phyloP scores from a whole-genome alignment of 257 asterid genomes.

The Ilex asprella region DNA sequence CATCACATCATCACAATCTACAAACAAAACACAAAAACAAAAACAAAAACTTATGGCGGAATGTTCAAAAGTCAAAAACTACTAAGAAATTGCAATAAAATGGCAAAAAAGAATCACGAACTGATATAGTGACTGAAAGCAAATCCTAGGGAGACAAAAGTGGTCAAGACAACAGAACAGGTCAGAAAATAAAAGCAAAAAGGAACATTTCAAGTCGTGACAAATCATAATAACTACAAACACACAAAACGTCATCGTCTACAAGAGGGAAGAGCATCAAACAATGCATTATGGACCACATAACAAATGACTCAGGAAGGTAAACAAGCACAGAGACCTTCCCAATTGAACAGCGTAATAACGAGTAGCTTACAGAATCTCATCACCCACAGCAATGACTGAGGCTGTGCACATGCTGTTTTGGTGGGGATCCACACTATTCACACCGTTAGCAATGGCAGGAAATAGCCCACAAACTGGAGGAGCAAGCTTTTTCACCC shows the following conservation, averaged over 20 bases:
- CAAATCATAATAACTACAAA: too few species aligned
- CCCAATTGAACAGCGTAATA: slow-evolving; percentile 2
- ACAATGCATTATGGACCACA: not conserved
- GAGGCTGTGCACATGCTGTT: slow-evolving; percentile 58
- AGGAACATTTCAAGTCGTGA: too few species aligned
- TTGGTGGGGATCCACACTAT: slow-evolving; percentile 27
- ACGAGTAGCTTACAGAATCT: slow-evolving; percentile 69
- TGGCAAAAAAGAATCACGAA: too few species aligned
- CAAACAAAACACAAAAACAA: slow-evolving; percentile 2
- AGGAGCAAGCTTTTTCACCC: slow-evolving; percentile 53
- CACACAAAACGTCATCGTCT: too few species aligned
- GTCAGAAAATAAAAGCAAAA: too few species aligned
- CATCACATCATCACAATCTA: not conserved
- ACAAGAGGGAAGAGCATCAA: slow-evolving; percentile 1
- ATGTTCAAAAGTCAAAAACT: too few species aligned
- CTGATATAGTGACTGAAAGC: too few species aligned
- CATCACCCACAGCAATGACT: slow-evolving; percentile 76
- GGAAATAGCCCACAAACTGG: slow-evolving; percentile 25
- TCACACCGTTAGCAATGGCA: slow-evolving; percentile 49
- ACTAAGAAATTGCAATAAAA: not conserved
- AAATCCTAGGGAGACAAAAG: too few species aligned
- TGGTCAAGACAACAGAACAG: too few species aligned
- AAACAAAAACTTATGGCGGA: not conserved
- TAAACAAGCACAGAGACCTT: too few species aligned
- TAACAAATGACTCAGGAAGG: too few species aligned